Conservation (phyloP, 208 protist genomes). For the Trypanosoma grayi region DNA sequence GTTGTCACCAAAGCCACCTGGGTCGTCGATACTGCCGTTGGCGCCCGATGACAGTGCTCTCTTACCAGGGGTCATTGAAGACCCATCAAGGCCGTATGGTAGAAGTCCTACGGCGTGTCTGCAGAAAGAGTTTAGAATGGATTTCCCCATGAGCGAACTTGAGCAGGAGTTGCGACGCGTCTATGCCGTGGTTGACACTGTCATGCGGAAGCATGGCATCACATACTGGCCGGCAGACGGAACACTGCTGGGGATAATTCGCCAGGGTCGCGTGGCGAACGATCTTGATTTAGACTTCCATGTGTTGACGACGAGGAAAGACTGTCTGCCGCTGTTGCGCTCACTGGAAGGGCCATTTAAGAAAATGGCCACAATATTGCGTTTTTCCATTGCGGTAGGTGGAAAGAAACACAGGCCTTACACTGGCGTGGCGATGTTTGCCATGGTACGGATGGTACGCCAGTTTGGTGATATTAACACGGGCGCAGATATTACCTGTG, state of each 20-base stretch:
- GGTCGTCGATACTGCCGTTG: too few relatives aligned
- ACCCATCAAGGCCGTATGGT: neutral
- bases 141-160: slow-evolving; percentile 13
- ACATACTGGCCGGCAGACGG: slow-evolving; percentile 23
- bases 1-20: neutral
- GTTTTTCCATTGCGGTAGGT: neutral
- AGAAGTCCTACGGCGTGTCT: neutral
- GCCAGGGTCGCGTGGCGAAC: slow-evolving; percentile 17
- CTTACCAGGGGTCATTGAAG: neutral
- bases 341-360: slow-evolving; percentile 1
- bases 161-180: slow-evolving; percentile 19
- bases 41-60: neutral
- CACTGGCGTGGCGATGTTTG: slow-evolving; percentile 1
- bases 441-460: slow-evolving; percentile 3
- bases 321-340: neutral
- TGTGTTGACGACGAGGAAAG: slow-evolving; percentile 6
- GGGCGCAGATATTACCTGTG: slow-evolving; percentile 15
- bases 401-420: slow-evolving; percentile 1
- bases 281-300: slow-evolving; percentile 21
- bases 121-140: neutral
- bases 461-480: slow-evolving; percentile 13
- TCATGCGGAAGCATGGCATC: slow-evolving; percentile 10
- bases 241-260: slow-evolving; percentile 17
- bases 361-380: neutral
- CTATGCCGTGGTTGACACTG: slow-evolving; percentile 1